These are phyloP conservation scores for Colletotrichum eleusines DNA, from an alignment of 2,329 filamentous ascomycete species.

Conservation along the genomic window DNA sequence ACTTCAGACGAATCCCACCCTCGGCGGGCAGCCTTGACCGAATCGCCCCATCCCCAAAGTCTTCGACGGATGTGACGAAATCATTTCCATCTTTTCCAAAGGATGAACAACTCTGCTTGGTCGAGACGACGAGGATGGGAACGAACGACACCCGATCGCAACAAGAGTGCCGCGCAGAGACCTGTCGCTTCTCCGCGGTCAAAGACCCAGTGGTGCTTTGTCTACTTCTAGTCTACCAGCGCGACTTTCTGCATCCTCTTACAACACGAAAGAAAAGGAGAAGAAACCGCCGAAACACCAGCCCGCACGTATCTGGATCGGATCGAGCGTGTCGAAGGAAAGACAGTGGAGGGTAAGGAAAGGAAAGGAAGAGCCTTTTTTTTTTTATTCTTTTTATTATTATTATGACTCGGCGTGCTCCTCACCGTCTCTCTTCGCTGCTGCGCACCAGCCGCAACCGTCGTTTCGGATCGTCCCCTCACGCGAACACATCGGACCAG, in stretches of 20 bases:
- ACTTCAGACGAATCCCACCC: constrained; percentile 21
- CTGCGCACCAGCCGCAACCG: constrained; percentile 29
- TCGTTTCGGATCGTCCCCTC: constrained; percentile 28
- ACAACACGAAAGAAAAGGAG: constrained; percentile 13
- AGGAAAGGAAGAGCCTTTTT: background rate
- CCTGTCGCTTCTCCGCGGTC: constrained; percentile 7
- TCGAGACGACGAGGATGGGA: constrained; percentile 15
- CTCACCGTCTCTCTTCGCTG: background rate
- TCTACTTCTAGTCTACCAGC: constrained; percentile 32
- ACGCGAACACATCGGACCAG: constrained; percentile 11
- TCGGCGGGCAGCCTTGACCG: constrained; percentile 1
- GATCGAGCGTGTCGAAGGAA: too few species aligned
- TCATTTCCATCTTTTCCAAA: background rate
- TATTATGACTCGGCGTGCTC: constrained; percentile 20
- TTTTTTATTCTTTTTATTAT: too few species aligned
- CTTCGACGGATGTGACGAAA: background rate
- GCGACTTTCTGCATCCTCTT: constrained; percentile 1
- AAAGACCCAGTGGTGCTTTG: background rate
- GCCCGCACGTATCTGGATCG: background rate
- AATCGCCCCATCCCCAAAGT: background rate
- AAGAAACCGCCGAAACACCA: background rate
- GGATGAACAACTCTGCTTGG: background rate
- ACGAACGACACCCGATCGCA: constrained; percentile 8
- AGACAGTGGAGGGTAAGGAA: background rate
- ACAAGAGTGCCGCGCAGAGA: constrained; percentile 25